Conservation (phyloP, 2,329 filamentous ascomycete species). For the Rachicladosporium sp. region DNA sequence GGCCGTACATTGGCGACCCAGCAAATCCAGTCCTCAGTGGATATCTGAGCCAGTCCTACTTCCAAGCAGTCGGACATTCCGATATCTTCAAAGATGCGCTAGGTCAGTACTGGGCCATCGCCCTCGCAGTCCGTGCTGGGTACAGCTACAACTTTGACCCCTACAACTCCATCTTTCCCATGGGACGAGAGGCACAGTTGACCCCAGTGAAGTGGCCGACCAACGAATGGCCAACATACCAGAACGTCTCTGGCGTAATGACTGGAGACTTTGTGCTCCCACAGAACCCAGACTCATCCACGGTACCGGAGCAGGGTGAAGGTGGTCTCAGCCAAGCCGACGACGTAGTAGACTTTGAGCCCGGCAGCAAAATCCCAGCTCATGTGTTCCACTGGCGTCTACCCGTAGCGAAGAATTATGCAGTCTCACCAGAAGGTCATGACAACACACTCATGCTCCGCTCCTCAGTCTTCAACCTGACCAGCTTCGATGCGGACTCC, state of each 20-base stretch:
- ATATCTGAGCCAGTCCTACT: conserved; percentile 16
- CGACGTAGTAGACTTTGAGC: conserved; percentile 36
- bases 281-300: conserved; percentile 30
- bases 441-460: conserved; percentile 34
- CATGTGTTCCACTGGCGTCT: conserved; percentile 47
- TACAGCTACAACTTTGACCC: conserved; percentile 22
- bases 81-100: conserved; percentile 41
- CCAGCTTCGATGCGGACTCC: conserved; percentile 39
- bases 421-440: conserved; percentile 32
- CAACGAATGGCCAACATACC: conserved; percentile 26
- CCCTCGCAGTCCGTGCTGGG: conserved; percentile 34
- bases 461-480: conserved; percentile 42
- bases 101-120: conserved; percentile 42
- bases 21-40: conserved; percentile 14
- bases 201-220: conserved; percentile 37
- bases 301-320: conserved; percentile 23
- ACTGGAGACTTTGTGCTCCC: conserved; percentile 8
- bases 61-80: conserved; percentile 43
- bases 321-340: conserved; percentile 31
- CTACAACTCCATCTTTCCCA: conserved; percentile 30
- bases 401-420: conserved; percentile 33
- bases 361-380: conserved; percentile 32
- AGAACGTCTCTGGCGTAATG: conserved; percentile 33
- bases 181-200: conserved; percentile 43
- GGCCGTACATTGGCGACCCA: conserved; percentile 13